A percentile compares a stretch with the other conserved stretches of the same genome.
Evolutionary conservation across 331 rosid species (phyloP).

Genomic region (Stylosanthes scabra): DNA sequence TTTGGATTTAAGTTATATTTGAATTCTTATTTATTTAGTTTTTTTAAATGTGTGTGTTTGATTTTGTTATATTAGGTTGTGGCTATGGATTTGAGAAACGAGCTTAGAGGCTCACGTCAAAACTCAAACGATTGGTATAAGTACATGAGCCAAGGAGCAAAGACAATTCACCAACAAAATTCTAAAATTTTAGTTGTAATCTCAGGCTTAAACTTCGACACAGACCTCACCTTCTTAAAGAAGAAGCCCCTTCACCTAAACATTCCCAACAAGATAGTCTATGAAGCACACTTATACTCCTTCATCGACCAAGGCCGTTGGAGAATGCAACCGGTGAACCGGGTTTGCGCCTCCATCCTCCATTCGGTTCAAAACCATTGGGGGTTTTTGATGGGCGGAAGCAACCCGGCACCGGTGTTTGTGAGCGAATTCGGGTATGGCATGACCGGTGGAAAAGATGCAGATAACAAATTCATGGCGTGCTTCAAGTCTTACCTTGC

Average conservation of each 20-base stretch:
- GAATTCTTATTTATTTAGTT: too few relatives aligned
- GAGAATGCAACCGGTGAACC: constrained; percentile 38
- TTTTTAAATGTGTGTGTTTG: too few relatives aligned
- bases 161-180: constrained; percentile 38
- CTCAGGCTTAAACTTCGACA: constrained; percentile 52
- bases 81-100: constrained; percentile 55
- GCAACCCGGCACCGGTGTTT: constrained; percentile 42
- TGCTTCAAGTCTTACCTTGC: constrained; percentile 46
- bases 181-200: constrained; percentile 38
- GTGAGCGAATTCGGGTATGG: constrained; percentile 59
- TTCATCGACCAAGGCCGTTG: constrained; percentile 38
- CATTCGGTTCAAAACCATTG: constrained; percentile 17
- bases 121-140: constrained; percentile 46
- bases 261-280: constrained; percentile 46
- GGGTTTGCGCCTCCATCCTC: constrained; percentile 36
- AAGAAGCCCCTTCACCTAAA: constrained; percentile 24
- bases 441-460: constrained; percentile 20
- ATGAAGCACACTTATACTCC: constrained; percentile 46
- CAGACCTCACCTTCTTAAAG: constrained; percentile 47
- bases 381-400: constrained; percentile 36
- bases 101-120: constrained; percentile 51
- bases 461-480: constrained; percentile 41
- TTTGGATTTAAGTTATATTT: too few relatives aligned
- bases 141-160: constrained; percentile 47
- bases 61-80: constrained; percentile 41